Conservation (phyloP, 2,329 filamentous ascomycete species). For the Epichloe festucae region DNA sequence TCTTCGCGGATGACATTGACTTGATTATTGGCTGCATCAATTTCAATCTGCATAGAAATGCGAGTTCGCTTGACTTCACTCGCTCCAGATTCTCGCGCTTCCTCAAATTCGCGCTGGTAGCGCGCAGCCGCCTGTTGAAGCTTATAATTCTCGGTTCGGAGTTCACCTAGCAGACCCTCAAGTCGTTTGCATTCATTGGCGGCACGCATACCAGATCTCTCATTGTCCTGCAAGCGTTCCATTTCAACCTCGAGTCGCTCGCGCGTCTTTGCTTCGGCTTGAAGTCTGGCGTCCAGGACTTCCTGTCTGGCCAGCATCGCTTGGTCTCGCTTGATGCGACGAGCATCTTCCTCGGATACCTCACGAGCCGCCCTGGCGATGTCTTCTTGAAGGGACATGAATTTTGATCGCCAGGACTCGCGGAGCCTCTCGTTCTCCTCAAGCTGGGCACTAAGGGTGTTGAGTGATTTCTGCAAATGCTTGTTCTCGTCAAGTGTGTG, state of each 20-base stretch:
- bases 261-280: conserved; percentile 58
- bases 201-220: conserved; percentile 52
- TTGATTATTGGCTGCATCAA: conserved; percentile 74
- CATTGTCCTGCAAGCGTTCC: conserved; percentile 49
- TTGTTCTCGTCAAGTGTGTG: conserved; percentile 49
- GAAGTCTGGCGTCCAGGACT: conserved; percentile 63
- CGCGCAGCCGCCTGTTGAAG: conserved; percentile 56
- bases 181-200: conserved; percentile 49
- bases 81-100: conserved; percentile 66
- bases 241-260: conserved; percentile 55
- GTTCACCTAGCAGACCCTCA: conserved; percentile 39
- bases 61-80: conserved; percentile 72
- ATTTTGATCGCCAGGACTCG: conserved; percentile 72
- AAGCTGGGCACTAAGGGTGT: conserved; percentile 62
- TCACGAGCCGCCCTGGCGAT: conserved; percentile 69
- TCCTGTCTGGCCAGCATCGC: conserved; percentile 68
- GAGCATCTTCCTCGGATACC: conserved; percentile 69
- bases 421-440: conserved; percentile 77
- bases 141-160: conserved; percentile 55
- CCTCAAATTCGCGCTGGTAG: conserved; percentile 71
- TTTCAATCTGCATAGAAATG: conserved; percentile 64
- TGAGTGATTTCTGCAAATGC: conserved; percentile 60
- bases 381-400: conserved; percentile 75
- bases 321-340: conserved; percentile 66
- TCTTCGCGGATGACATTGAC: conserved; percentile 73